Conservation (phyloP, 169 alveolate genomes). For the Eimeria tenella region DNA sequence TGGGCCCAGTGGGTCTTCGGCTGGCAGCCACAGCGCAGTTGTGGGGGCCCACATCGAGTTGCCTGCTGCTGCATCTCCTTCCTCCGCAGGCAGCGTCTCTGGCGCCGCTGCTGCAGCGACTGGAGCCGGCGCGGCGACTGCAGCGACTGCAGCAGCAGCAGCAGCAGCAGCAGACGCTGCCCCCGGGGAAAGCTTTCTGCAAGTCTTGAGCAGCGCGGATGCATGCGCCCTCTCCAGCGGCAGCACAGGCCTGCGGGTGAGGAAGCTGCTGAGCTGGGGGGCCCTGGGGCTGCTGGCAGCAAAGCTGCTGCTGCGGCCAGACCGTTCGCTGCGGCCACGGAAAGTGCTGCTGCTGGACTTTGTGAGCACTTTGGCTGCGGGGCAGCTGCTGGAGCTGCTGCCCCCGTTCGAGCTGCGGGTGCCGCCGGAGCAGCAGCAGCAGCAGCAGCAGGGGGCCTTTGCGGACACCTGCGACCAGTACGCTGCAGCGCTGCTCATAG, state of each 20-base stretch:
- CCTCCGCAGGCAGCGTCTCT: neutral
- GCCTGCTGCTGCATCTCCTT: neutral
- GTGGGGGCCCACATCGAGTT: neutral
- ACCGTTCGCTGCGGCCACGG: neutral
- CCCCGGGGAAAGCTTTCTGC: neutral
- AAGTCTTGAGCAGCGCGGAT: conserved; percentile 17
- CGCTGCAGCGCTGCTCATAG: neutral
- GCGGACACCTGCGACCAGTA: conserved; percentile 13
- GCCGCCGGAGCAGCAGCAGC: neutral
- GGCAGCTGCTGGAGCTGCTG: conserved; percentile 8
- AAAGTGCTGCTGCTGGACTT: neutral
- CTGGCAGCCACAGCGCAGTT: neutral
- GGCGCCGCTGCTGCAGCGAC: neutral
- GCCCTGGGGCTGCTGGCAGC: conserved; percentile 6
- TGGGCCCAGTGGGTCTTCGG: neutral
- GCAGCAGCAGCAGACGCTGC: neutral
- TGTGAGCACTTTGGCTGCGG: neutral
- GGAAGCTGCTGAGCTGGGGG: conserved; percentile 12
- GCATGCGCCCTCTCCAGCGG: conserved; percentile 21
- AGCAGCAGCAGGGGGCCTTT: neutral
- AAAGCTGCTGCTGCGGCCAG: neutral
- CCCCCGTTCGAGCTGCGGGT: neutral
- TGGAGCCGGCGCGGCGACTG: neutral
- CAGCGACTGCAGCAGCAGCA: conserved; percentile 3
- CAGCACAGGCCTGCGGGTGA: neutral